Evolutionary conservation across 306 rosid species (phyloP).

Genomic region (Lablab purpureus): DNA sequence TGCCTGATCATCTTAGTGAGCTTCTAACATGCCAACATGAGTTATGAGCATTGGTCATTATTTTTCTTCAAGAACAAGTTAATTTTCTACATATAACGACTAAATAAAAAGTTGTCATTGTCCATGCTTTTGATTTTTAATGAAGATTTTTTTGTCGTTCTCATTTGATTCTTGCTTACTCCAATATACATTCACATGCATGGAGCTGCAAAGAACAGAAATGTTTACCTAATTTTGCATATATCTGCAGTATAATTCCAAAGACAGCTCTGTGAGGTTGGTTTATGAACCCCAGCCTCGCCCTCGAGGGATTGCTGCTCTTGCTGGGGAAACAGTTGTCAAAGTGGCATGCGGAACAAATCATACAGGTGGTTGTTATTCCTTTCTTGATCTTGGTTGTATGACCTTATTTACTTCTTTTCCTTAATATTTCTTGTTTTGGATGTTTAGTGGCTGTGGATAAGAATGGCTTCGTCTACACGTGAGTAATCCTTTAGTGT

Average conservation of each 20-base stretch:
- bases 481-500: conserved; percentile 67
- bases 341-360: conserved; percentile 96
- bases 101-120: conserved; percentile 2
- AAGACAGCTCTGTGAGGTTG: conserved; percentile 92
- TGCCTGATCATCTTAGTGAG: background rate
- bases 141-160: background rate
- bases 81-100: background rate
- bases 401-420: conserved; percentile 7
- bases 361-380: conserved; percentile 80
- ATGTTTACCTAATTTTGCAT: conserved; percentile 48
- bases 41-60: background rate
- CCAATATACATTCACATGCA: background rate
- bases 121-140: background rate
- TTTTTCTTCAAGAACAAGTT: conserved; percentile 9
- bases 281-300: conserved; percentile 99
- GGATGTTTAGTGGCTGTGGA: conserved; percentile 86
- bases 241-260: conserved; percentile 85
- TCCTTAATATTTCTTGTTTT: conserved; percentile 45
- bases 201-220: background rate
- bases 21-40: background rate
- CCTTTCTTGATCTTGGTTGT: conserved; percentile 7
- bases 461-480: conserved; percentile 85
- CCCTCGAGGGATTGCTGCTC: conserved; percentile 84
- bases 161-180: background rate
- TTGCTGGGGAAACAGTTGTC: conserved; percentile 82